Percentiles rank a stretch among this genome's conserved stretches.
These are phyloP conservation scores for Henckelia pumila DNA, from an alignment of 257 asterid genomes.

Conservation along the genomic window DNA sequence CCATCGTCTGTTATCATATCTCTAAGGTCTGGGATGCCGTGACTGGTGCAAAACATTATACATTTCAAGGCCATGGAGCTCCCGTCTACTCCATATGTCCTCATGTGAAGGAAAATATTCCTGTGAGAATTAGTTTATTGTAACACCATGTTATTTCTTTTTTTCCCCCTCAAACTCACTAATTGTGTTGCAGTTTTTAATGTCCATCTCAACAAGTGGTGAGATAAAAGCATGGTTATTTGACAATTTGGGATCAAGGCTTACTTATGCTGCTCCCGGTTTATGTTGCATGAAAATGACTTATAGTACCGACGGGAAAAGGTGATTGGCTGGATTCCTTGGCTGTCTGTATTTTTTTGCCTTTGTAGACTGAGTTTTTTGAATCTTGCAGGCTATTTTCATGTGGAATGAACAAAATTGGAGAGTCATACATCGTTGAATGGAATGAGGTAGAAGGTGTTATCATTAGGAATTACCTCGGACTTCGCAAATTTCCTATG, in stretches of 20 bases:
- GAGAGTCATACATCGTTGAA: constrained; percentile 60
- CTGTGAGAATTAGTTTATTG: constrained; percentile 33
- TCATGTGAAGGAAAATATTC: constrained; percentile 41
- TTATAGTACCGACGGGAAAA: constrained; percentile 50
- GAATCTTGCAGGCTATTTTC: constrained; percentile 54
- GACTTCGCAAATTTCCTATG: constrained; percentile 42
- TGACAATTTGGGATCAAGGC: constrained; percentile 42
- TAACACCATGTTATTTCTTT: background rate
- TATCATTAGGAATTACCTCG: constrained; percentile 44
- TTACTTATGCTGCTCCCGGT: constrained; percentile 50
- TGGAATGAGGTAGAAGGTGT: constrained; percentile 60
- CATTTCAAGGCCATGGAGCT: constrained; percentile 64
- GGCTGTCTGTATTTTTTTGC: background rate
- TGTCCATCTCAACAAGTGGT: constrained; percentile 62
- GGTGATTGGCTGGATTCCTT: constrained; percentile 37
- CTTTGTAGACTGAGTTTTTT: constrained; percentile 28
- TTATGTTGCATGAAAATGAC: constrained; percentile 57
- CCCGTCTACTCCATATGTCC: constrained; percentile 75
- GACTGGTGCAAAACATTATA: constrained; percentile 53
- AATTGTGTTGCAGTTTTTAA: constrained; percentile 43
- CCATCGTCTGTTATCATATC: constrained; percentile 13
- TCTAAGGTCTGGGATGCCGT: constrained; percentile 64
- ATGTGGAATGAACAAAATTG: constrained; percentile 61
- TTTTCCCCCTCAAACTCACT: background rate
- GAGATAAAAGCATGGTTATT: constrained; percentile 74